Conservation (phyloP, 2,329 filamentous ascomycete genomes). For the Aureobasidium leucospermi region DNA sequence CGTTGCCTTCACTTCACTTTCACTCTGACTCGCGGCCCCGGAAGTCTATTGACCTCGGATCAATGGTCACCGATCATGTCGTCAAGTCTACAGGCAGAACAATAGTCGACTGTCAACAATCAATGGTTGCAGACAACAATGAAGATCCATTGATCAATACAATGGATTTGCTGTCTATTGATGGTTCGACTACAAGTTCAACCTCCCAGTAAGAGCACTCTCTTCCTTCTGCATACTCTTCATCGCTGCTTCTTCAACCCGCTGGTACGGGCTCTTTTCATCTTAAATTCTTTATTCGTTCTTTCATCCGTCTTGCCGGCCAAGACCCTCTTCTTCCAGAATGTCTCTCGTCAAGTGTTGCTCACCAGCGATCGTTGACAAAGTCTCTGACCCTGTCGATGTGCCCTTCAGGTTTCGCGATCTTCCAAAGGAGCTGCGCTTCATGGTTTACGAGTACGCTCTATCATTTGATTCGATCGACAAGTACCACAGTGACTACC, state of each 20-base stretch:
- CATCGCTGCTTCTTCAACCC: neutral
- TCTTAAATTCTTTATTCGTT: neutral
- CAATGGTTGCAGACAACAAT: too few species aligned
- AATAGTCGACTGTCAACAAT: too few species aligned
- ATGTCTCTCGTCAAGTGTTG: neutral
- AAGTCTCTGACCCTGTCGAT: neutral
- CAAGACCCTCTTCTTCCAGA: neutral
- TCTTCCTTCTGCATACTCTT: too few species aligned
- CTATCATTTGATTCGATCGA: conserved; percentile 17
- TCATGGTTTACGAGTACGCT: conserved; percentile 16
- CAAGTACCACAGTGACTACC: conserved; percentile 19
- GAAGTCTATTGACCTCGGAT: too few species aligned
- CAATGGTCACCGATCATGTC: too few species aligned
- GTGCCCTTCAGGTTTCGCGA: conserved; percentile 15
- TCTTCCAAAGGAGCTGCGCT: conserved; percentile 17
- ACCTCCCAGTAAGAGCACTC: too few species aligned
- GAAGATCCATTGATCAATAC: too few species aligned
- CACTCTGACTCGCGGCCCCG: neutral
- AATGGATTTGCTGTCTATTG: too few species aligned
- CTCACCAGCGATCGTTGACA: neutral
- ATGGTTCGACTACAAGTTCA: too few species aligned
- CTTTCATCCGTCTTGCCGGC: neutral
- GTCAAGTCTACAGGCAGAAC: too few species aligned
- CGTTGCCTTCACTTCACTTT: neutral
- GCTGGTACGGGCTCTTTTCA: neutral